Evolutionary conservation across 1,139 yeast genomes (phyloP), one percentile per base, ranked within the genome.

Genomic region (Geotrichum histeridarum): DNA sequence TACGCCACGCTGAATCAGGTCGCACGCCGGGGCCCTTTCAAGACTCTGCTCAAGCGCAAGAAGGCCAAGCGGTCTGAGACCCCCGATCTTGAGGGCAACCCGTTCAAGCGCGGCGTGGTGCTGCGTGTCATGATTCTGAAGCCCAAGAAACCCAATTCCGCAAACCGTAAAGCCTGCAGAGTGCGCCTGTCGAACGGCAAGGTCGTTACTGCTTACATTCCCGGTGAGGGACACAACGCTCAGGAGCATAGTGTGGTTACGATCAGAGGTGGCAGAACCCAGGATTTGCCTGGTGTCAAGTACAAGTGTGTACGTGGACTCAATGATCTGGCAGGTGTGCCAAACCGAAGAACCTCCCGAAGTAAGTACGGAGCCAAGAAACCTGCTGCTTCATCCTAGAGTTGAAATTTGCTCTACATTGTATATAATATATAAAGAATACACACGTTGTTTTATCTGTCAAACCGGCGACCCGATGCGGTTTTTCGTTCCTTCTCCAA

Each of bases 181-280:
- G 99, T 94, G 32, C 80, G 96, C 71, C 78, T 94, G 59, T 82
- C 95, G 17, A 93, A 88, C 66, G 99, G 99, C 36, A 85, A 84
- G 62, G 84, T 87, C 51, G 80, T 93, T 17, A 84, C 95, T 52
- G 96, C 97, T 2, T 90, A 91, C 70, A 93, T 94, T 57, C 97
- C 98, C 11, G 99, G 99, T 55, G 98, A 93, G 68, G 99, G 99
- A 27, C 99, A 94, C 72, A 93, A 93, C 67, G 93, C 95, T 43
- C 98, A 93, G 74, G 99, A 94, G 72, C 99, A 94, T 73, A 89
- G 95, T 67, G 95, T 93, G 54, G 98, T 94, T 1, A 81, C 84
- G 55, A 95, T 94, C 1, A 82, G 99, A 70, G 99, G 99, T 30
- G 99, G 99, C 15, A 83, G 97, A 78, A 90, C 90, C 52, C 97